Evolutionary conservation across 1,284 basidiomycete genomes (phyloP), one percentile per base, ranked within the genome.

Genomic region (Cryptococcus sp.): DNA sequence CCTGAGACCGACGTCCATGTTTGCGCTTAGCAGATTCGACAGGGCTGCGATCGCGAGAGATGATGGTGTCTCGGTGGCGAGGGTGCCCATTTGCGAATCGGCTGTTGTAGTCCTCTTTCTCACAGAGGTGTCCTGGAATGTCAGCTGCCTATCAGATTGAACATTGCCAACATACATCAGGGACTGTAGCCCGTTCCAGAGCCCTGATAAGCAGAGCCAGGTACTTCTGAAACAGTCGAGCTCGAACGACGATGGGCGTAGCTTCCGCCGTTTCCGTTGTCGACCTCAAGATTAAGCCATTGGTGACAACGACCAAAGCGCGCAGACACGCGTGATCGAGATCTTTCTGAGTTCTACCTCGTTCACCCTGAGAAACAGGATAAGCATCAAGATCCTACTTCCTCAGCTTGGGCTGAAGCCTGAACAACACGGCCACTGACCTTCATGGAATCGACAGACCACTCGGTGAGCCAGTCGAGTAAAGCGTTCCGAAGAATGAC

Each of bases 1-100:
- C 71, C 92, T 91, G 62, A 94, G 83, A 13, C 90, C 91, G 58
- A 84, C 86, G 64, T 94, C 88, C 28, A 88, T 86, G 66, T 94
- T 96, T 18, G 89, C 83, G 23, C 82, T 83, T 51, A 94, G 83
- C 5, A 94, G 78, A 57, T 91, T 89, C 0, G 90, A 83, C 2
- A 94, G 80, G 0, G 87, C 88, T 7, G 82, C 81, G 52, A 91
- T 70, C 5, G 68, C 70, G 14, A 39, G 36, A 16, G 11, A 52
- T 49, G 9, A 32, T 37, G 22, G 37, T 11, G 21, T 21, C 21
- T 28, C 28, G 28, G 28, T 28, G 11, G 28, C 28, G 5, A 28
- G 11, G 28, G 28, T 28, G 28, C 28, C 28, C 28, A 28, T 28
- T 11, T 28, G 28, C 11, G 28, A 16, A 19, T 19, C 36, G 41